Evolutionary conservation across 2,329 filamentous ascomycete genomes (phyloP), one percentile per base, ranked within the genome.

Genomic region (Mariannaea sp.): DNA sequence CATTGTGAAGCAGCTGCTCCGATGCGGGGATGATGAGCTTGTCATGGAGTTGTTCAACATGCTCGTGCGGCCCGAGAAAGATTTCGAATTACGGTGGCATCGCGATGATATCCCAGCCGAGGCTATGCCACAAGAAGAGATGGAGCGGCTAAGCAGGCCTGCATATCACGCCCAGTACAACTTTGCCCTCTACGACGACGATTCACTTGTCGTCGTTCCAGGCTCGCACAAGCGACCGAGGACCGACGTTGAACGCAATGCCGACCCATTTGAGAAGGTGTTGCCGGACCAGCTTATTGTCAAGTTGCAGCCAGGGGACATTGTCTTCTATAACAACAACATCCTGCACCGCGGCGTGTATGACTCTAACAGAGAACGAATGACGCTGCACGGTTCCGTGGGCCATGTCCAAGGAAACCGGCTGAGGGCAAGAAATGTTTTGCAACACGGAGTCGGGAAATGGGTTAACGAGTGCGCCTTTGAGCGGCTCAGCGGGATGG

Each of bases 11-110:
- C 81, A 85, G 66, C 73, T 96, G 2, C 75, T 95, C 32, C 67
- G 73, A 47, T 76, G 73, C 52, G 59, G 61, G 14, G 81, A 85
- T 27, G 83, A 87, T 5, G 77, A 86, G 1, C 76, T 96, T 17
- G 87, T 93, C 32, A 89, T 96, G 85, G 92, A 96, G 73, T 75
- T 96, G 14, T 92, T 91, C 73, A 96, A 96, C 69, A 80, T 96
- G 72, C 84, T 96, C 7, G 85, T 95, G 12, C 78, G 88, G 5
- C 91, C 91, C 0, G 84, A 85, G 32, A 62, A 68, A 3, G 83
- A 87, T 60, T 96, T 93, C 65, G 84, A 83, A 65, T 79, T 96
- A 43, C 77, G 87, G 42, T 96, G 92, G 92, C 92, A 96, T 69
- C 78, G 92, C 26, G 92, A 96, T 67, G 90, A 95, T 67, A 86